Evolutionary conservation across 1,284 basidiomycete genomes (phyloP), one percentile per base, ranked within the genome.

Genomic region (Heliocybe sulcata): DNA sequence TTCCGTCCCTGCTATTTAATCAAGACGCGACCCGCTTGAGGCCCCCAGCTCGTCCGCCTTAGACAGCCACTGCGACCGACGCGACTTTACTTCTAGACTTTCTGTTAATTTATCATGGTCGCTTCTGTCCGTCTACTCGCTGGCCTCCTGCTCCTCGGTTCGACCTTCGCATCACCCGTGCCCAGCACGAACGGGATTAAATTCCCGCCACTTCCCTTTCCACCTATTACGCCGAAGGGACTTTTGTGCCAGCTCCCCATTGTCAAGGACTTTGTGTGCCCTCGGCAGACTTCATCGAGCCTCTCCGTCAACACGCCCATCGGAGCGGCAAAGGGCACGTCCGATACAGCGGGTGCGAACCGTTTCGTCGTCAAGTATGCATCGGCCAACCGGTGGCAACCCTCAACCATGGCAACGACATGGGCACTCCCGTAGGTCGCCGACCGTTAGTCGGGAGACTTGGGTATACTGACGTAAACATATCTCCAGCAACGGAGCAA

Each of bases 351-450:
- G 35, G 77, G 76, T 35, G 79, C 75, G 22, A 67, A 69, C 53
- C 73, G 84, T 47, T 89, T 83, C 64, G 65, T 78, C 29, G 85
- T 86, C 57, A 82, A 76, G 61, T 90, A 89, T 65, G 87, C 80
- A 10, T 72, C 72, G 56, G 83, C 84, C 9, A 57, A 70, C 22
- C 76, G 87, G 56, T 90, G 85, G 84, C 67, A 73, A 51, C 67
- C 75, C 8, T 84, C 87, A 1, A 67, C 72, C 2, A 62, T 82
- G 2, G 78, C 72, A 2, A 74, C 77, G 1, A 64, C 70, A 12
- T 88, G 85, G 85, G 61, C 67, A 53, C 72, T 85, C 20, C 82
- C 85, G 86, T 89, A 65, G 62, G 82, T 76, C 19, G n/a, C 33
- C 23, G 33, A 19, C 11, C 16, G 33, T 50, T 35, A 14, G 23